Evolutionary conservation across 352 stramenopile genomes (phyloP), one percentile per base, ranked within the genome.

Genomic region (Blastocystis sp.): DNA sequence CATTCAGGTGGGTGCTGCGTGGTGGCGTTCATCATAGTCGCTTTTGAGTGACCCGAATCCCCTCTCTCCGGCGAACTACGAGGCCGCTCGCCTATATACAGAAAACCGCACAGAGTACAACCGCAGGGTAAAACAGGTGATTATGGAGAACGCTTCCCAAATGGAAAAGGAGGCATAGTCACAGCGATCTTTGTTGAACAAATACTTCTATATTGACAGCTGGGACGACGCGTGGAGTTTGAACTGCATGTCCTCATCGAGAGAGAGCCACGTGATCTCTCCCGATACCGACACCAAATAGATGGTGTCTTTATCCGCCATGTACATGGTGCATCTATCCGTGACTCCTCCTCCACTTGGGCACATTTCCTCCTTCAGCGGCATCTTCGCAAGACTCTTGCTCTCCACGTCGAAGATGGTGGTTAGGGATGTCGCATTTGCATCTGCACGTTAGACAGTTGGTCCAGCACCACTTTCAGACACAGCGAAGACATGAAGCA

Each of bases 51-150:
- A 99, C 93, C 98, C 97, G 4, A 99, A 99, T 92, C 97, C 97
- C 65, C 97, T 98, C 37, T 98, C 96, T 89, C 98, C 97, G 10
- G 98, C 98, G 24, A 99, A 99, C 93, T 98, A 95, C 37, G 97
- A 99, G 92, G 97, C 97, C 1, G 96, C 95, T 82, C 93, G 96
- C 24, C 93, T 99, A 35, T 99, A 98, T 92, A 96, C 98, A 92
- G 97, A 98, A 90, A 99, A 99, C 94, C 93, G 97, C 90, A 94
- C 96, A 90, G 97, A 99, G 92, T 99, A 99, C 93, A 98, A 99
- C 93, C 94, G 96, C 39, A 95, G 97, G 67, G 97, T 99, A 59
- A 94, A 97, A 77, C 96, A 99, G 92, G 98, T 98, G 92, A 97
- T 99, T 69, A 97, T 99, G 91, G 95, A 99, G 92, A 98, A 94